Conservation (phyloP, 1,139 yeast genomes). For the Saccharomyces pastorianus region DNA sequence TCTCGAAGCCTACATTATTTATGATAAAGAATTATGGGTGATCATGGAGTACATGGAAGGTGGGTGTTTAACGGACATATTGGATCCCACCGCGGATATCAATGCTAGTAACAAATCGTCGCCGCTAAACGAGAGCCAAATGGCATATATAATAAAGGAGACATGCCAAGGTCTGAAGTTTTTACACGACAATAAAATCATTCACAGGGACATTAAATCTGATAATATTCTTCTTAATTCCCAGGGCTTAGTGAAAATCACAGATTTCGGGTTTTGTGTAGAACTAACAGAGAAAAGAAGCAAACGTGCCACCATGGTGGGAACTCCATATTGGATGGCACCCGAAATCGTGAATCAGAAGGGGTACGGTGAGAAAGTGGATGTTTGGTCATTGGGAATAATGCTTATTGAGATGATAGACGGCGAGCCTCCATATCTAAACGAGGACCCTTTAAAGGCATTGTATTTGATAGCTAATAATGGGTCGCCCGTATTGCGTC, state of each 20-base stretch:
- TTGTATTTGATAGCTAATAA: conserved; percentile 84
- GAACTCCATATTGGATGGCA: conserved; percentile 99
- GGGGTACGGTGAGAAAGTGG: conserved; percentile 91
- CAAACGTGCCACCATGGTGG: conserved; percentile 95
- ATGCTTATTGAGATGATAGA: conserved; percentile 98
- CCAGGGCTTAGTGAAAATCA: conserved; percentile 80
- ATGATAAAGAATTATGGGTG: conserved; percentile 60
- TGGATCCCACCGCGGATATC: conserved; percentile 50
- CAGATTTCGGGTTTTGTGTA: conserved; percentile 96
- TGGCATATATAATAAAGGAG: conserved; percentile 79
- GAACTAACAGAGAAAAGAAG: conserved; percentile 83
- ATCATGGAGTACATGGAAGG: conserved; percentile 93
- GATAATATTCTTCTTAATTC: conserved; percentile 84
- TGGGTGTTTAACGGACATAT: conserved; percentile 77
- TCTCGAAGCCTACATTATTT: conserved; percentile 68
- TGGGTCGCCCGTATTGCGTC: conserved; percentile 88
- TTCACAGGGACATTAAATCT: conserved; percentile 89
- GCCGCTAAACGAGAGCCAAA: conserved; percentile 56
- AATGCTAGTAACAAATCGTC: conserved; percentile 15
- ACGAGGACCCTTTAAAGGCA: conserved; percentile 86
- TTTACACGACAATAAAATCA: conserved; percentile 79
- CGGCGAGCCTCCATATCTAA: conserved; percentile 92
- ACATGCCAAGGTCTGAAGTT: conserved; percentile 85
- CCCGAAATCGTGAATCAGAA: conserved; percentile 95
- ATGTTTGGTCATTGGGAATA: conserved; percentile 93